phyloP scores from a whole-genome alignment of 2,329 filamentous ascomycete species.

The Fusarium tanahbumbuense region DNA sequence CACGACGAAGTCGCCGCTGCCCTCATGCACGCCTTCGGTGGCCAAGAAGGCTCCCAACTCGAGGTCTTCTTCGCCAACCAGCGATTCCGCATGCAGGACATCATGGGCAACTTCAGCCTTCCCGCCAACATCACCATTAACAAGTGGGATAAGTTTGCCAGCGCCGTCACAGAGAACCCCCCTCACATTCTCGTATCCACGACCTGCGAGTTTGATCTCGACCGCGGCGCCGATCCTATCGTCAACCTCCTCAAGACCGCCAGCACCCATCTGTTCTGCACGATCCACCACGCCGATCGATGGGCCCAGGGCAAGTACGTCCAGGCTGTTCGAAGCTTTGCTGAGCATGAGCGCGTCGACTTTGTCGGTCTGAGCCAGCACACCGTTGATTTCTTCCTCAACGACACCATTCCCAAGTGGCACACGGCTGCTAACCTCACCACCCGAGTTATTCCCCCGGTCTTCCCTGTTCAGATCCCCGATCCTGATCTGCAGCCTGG shows the following conservation, averaged over 20 bases:
- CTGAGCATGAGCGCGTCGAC: constrained; percentile 37
- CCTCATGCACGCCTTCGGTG: constrained; percentile 44
- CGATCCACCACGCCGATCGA: constrained; percentile 46
- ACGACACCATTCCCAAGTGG: constrained; percentile 41
- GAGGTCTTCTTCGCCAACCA: constrained; percentile 40
- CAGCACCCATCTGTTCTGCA: constrained; percentile 45
- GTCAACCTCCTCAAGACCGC: constrained; percentile 36
- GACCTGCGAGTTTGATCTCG: constrained; percentile 47
- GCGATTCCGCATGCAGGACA: constrained; percentile 45
- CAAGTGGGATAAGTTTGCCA: constrained; percentile 32
- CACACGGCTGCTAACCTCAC: constrained; percentile 27
- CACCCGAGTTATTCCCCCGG: constrained; percentile 43
- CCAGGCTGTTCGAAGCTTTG: constrained; percentile 37
- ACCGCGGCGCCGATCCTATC: constrained; percentile 27
- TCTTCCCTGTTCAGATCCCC: constrained; percentile 42
- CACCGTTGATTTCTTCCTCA: constrained; percentile 41
- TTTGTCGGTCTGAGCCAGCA: constrained; percentile 47
- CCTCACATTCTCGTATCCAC: constrained; percentile 47
- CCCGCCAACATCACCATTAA: constrained; percentile 32
- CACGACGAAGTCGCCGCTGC: constrained; percentile 47
- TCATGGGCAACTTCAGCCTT: constrained; percentile 44
- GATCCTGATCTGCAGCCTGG: constrained; percentile 26
- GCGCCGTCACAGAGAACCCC: constrained; percentile 19
- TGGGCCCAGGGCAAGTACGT: constrained; percentile 42
- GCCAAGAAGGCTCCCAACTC: constrained; percentile 36